Conservation (phyloP, 192 early-diverging fungal genomes). For the Radiomyces spectabilis region DNA sequence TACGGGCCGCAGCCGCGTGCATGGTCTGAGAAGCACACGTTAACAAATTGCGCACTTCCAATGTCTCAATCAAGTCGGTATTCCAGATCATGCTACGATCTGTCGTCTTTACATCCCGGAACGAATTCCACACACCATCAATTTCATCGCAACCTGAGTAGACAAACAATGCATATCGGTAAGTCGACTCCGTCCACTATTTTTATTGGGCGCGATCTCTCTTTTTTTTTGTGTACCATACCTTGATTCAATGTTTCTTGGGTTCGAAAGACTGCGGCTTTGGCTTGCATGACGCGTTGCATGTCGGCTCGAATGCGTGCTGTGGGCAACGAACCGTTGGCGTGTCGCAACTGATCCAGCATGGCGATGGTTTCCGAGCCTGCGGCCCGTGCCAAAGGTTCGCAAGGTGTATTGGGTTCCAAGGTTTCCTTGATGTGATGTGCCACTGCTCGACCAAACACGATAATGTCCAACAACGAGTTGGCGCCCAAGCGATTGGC, state of each 20-base stretch:
- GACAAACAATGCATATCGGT: too few species aligned
- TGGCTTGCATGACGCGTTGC: slow-evolving; percentile 96
- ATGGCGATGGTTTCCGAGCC: slow-evolving; percentile 88
- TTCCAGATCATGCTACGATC: slow-evolving; percentile 98
- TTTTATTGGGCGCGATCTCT: too few species aligned
- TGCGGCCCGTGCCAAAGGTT: slow-evolving; percentile 69
- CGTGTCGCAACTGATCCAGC: slow-evolving; percentile 87
- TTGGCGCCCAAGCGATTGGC: slow-evolving; percentile 97
- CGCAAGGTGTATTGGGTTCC: slow-evolving; percentile 79
- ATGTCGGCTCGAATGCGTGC: slow-evolving; percentile 85
- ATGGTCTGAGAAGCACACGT: slow-evolving; percentile 91
- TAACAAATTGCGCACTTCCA: slow-evolving; percentile 96
- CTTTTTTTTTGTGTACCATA: too few species aligned
- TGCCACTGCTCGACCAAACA: slow-evolving; percentile 94
- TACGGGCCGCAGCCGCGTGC: slow-evolving; percentile 80
- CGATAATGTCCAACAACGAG: slow-evolving; percentile 95
- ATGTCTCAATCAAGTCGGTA: slow-evolving; percentile 91
- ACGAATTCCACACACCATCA: slow-evolving; percentile 69
- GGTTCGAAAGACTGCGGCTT: slow-evolving; percentile 96
- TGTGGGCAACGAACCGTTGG: slow-evolving; percentile 69
- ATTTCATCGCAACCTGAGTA: slow-evolving; percentile 74
- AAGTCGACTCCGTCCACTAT: not conserved
- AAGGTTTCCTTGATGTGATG: slow-evolving; percentile 88
- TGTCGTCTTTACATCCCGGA: slow-evolving; percentile 76
- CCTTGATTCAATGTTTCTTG: slow-evolving; percentile 80